Percentiles rank a stretch among this genome's conserved stretches.
Evolutionary conservation across 108 stramenopile species (phyloP).

Genomic region (Aurantiochytrium sp.): DNA sequence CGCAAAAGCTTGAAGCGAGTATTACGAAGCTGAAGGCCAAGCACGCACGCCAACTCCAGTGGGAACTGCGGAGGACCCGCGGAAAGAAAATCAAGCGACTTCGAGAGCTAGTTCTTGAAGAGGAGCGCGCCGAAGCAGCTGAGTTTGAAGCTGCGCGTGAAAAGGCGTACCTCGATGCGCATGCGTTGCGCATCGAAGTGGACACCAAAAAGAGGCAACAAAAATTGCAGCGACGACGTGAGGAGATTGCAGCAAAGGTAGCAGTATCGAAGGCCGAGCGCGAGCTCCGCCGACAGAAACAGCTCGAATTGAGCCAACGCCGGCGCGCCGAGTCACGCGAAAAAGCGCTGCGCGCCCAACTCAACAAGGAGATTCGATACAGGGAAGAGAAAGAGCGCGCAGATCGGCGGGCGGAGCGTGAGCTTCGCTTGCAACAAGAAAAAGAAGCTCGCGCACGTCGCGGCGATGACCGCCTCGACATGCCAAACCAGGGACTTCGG

Average conservation of each 20-base stretch:
- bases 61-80: no score
- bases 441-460: neutral
- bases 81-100: no score
- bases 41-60: no score
- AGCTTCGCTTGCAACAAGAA: neutral
- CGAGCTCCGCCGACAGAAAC: neutral
- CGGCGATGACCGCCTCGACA: conserved; percentile 14
- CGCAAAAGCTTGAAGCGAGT: no score
- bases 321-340: neutral
- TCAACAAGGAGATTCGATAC: neutral
- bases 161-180: neutral
- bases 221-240: neutral
- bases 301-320: neutral
- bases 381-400: conserved; percentile 1
- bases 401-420: neutral
- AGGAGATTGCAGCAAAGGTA: neutral
- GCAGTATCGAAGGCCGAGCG: neutral
- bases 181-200: neutral
- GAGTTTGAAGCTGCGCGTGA: neutral
- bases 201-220: neutral
- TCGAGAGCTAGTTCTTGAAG: neutral
- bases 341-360: neutral
- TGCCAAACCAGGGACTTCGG: neutral
- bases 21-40: no score
- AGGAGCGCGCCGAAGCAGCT: conserved; percentile 34